These are phyloP conservation scores for Knoxdaviesia capensis DNA, from an alignment of 2,329 filamentous ascomycete genomes.

Conservation along the genomic window DNA sequence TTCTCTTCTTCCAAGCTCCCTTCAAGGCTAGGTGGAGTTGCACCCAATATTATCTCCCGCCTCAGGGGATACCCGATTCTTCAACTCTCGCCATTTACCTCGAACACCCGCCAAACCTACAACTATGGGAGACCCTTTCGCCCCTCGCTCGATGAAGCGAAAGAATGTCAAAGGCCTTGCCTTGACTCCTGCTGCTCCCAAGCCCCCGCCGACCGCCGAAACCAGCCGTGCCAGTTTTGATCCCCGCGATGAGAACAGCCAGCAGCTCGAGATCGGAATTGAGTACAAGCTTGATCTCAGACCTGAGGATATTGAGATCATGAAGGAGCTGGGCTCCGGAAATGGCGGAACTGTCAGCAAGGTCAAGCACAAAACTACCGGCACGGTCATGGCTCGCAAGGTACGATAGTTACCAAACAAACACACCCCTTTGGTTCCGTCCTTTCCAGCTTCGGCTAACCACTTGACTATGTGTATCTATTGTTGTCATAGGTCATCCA, in stretches of 20 bases:
- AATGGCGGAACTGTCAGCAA: constrained; percentile 98
- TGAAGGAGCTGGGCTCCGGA: constrained; percentile 87
- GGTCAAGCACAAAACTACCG: constrained; percentile 83
- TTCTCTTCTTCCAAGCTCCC: no score
- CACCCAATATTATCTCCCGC: no score
- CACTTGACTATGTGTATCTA: not conserved
- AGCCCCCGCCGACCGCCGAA: constrained; percentile 51
- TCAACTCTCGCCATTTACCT: no score
- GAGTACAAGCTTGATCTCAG: constrained; percentile 89
- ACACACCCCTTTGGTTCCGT: not conserved
- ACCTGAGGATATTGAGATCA: constrained; percentile 76
- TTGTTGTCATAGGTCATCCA: constrained; percentile 59
- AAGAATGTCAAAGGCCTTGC: constrained; percentile 97
- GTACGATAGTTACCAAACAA: constrained; percentile 21
- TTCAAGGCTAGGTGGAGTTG: no score
- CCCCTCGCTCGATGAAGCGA: constrained; percentile 77
- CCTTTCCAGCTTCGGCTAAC: not conserved
- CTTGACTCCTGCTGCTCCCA: constrained; percentile 58
- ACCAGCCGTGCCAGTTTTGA: constrained; percentile 34
- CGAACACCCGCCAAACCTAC: not conserved
- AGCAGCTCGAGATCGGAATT: constrained; percentile 78
- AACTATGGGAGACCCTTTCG: constrained; percentile 41
- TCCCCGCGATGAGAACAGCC: constrained; percentile 32
- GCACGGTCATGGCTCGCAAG: constrained; percentile 96
- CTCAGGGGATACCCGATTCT: no score